Percentiles rank a stretch among this genome's conserved stretches.
These are phyloP conservation scores for Lasiosphaeris hirsuta DNA, from an alignment of 495 filamentous ascomycete genomes.

Conservation along the genomic window DNA sequence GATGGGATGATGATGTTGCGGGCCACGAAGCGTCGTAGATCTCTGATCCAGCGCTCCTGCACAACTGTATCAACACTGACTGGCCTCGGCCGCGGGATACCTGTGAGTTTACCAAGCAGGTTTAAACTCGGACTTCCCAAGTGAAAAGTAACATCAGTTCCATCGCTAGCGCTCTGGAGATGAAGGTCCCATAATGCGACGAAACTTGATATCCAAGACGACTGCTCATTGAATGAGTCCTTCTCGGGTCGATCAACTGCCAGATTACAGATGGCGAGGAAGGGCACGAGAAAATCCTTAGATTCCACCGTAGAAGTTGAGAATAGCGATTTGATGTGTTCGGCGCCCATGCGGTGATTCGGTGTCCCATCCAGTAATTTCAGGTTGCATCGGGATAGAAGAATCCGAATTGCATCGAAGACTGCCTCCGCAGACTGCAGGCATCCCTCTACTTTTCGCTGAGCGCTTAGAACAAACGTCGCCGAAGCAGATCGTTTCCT, in stretches of 20 bases:
- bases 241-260: constrained; percentile 20
- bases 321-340: constrained; percentile 49
- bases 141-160: constrained; percentile 38
- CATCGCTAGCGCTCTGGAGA: constrained; percentile 36
- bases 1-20: constrained; percentile 68
- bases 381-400: constrained; percentile 30
- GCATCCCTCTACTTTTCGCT: constrained; percentile 31
- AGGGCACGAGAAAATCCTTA: constrained; percentile 33
- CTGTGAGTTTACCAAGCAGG: constrained; percentile 35
- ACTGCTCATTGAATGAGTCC: constrained; percentile 23
- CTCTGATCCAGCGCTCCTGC: constrained; percentile 30
- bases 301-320: constrained; percentile 38
- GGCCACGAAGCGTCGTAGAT: constrained; percentile 62
- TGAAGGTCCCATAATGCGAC: constrained; percentile 43
- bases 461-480: constrained; percentile 29
- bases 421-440: constrained; percentile 38
- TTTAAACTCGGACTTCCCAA: constrained; percentile 30
- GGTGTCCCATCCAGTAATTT: constrained; percentile 16
- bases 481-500: constrained; percentile 31
- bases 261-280: constrained; percentile 38
- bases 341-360: constrained; percentile 38
- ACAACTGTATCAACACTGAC: constrained; percentile 14
- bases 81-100: constrained; percentile 15
- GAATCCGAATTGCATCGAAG: constrained; percentile 34
- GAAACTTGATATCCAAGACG: constrained; percentile 39